A percentile compares a stretch with the other conserved stretches of the same genome.
phyloP scores from a whole-genome alignment of 352 stramenopile species.

The Phytophthora ramorum region DNA sequence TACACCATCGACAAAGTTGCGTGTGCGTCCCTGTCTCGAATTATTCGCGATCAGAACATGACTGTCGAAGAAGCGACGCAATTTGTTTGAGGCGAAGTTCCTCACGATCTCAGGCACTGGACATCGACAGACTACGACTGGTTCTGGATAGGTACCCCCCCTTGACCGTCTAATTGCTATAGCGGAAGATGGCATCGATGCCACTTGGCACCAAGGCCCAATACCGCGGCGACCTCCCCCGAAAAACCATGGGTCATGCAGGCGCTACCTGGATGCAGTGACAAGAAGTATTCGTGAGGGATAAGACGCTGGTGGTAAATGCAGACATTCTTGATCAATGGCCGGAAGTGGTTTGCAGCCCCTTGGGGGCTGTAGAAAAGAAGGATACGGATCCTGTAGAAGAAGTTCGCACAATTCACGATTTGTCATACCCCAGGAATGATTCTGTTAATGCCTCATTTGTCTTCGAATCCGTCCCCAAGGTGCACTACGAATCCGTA shows the following conservation, averaged over 20 bases:
- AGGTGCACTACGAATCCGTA: slow-evolving; percentile 20
- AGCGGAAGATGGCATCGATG: slow-evolving; percentile 4
- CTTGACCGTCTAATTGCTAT: neutral
- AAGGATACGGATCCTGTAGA: slow-evolving; percentile 10
- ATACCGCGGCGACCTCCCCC: neutral
- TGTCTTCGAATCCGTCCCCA: neutral
- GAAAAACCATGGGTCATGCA: slow-evolving; percentile 10
- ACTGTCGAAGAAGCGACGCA: slow-evolving; percentile 10
- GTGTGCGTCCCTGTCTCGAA: neutral
- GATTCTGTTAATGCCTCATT: slow-evolving; percentile 15
- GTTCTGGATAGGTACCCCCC: slow-evolving; percentile 1
- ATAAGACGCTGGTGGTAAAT: slow-evolving; percentile 19
- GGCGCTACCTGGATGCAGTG: slow-evolving; percentile 2
- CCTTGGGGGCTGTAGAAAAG: slow-evolving; percentile 20
- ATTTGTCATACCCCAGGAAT: slow-evolving; percentile 13
- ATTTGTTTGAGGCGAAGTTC: slow-evolving; percentile 7
- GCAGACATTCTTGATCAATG: slow-evolving; percentile 9
- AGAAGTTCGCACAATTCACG: slow-evolving; percentile 20
- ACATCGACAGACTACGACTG: neutral
- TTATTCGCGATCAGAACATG: slow-evolving; percentile 3
- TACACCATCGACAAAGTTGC: neutral
- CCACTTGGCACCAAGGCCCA: neutral
- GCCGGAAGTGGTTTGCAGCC: slow-evolving; percentile 16
- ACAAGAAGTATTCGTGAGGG: slow-evolving; percentile 14
- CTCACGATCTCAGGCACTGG: neutral